A percentile compares a stretch with the other conserved stretches of the same genome.
Evolutionary conservation across 495 filamentous ascomycete genomes (phyloP).

Genomic region (Chlorociboria aeruginascens): DNA sequence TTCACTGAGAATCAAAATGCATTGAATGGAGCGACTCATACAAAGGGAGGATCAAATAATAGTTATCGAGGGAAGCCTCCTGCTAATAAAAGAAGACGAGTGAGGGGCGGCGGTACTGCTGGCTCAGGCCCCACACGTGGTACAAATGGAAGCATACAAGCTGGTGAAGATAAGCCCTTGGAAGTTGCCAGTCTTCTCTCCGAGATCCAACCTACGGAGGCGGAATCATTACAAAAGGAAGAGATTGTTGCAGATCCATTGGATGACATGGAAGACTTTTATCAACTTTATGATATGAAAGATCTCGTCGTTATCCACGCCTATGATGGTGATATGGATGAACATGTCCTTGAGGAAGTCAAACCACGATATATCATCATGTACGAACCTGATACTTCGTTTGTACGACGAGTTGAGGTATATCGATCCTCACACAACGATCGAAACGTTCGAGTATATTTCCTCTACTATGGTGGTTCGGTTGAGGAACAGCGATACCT

Average conservation of each 20-base stretch:
- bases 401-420: conserved; percentile 88
- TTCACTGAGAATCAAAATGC: conserved; percentile 73
- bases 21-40: conserved; percentile 46
- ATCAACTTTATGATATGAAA: conserved; percentile 85
- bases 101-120: conserved; percentile 66
- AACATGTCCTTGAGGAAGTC: conserved; percentile 86
- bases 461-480: conserved; percentile 87
- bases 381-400: conserved; percentile 95
- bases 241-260: conserved; percentile 73
- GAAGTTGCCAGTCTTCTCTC: conserved; percentile 58
- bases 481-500: conserved; percentile 96
- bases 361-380: conserved; percentile 93
- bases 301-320: conserved; percentile 83
- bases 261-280: conserved; percentile 83
- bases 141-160: conserved; percentile 56
- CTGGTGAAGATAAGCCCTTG: conserved; percentile 67
- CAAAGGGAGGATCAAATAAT: conserved; percentile 22
- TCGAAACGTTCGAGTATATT: conserved; percentile 82
- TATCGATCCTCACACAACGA: conserved; percentile 90
- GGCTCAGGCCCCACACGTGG: conserved; percentile 42
- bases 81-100: conserved; percentile 74
- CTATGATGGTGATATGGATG: conserved; percentile 91
- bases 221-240: conserved; percentile 50
- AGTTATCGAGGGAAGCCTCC: conserved; percentile 52
- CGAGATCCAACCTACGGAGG: conserved; percentile 54